Conservation (phyloP, 768 basidiomycete species). For the Kwoniella botswanensis region DNA sequence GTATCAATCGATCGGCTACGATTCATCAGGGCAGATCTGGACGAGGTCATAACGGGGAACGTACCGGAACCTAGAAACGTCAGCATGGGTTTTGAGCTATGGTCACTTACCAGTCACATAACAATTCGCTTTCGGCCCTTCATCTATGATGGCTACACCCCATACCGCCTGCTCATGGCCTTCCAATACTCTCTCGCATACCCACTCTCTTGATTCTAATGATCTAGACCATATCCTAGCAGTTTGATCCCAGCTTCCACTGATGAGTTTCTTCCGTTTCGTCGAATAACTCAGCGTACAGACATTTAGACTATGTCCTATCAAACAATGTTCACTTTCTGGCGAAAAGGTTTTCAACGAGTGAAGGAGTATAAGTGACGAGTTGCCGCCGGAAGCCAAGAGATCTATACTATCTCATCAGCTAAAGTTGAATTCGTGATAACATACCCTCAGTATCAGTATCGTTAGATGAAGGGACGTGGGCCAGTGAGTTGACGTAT, state of each 20-base stretch:
- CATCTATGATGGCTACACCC: slow-evolving; percentile 50
- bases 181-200: slow-evolving; percentile 31
- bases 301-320: slow-evolving; percentile 47
- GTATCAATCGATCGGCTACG: slow-evolving; percentile 48
- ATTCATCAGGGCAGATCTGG: not conserved
- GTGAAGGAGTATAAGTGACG: slow-evolving; percentile 48
- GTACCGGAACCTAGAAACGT: slow-evolving; percentile 16
- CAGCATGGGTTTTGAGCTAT: not conserved
- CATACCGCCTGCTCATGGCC: slow-evolving; percentile 56
- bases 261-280: slow-evolving; percentile 41
- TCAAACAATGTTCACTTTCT: slow-evolving; percentile 35
- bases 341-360: slow-evolving; percentile 24
- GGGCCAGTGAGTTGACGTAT: slow-evolving; percentile 53
- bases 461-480: slow-evolving; percentile 27
- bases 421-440: not conserved
- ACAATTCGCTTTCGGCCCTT: slow-evolving; percentile 34
- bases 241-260: slow-evolving; percentile 56
- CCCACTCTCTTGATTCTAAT: slow-evolving; percentile 23
- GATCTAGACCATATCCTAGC: slow-evolving; percentile 49
- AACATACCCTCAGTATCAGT: slow-evolving; percentile 23
- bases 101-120: slow-evolving; percentile 49
- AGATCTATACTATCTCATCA: slow-evolving; percentile 13
- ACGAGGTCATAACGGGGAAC: not conserved
- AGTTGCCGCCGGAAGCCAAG: slow-evolving; percentile 47
- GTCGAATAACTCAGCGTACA: slow-evolving; percentile 39